A percentile compares a stretch with the other conserved stretches of the same genome.
These are phyloP conservation scores for Tolypocladium guangdongense DNA, from an alignment of 2,329 filamentous ascomycete species.

Conservation along the genomic window DNA sequence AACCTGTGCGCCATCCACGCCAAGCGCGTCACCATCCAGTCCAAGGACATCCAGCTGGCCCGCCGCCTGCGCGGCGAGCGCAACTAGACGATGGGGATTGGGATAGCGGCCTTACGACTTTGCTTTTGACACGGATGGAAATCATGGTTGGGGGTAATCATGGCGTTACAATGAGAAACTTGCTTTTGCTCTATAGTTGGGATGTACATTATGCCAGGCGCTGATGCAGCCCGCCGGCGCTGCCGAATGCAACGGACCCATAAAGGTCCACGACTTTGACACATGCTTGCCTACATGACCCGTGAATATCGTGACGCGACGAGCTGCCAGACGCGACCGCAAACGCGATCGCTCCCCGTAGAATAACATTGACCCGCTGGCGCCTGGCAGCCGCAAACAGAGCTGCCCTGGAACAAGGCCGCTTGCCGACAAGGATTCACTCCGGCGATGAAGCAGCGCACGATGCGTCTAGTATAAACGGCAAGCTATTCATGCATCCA, in stretches of 20 bases:
- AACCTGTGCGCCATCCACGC: slow-evolving; percentile 98
- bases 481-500: not conserved
- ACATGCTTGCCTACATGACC: not conserved
- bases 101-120: slow-evolving; percentile 27
- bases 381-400: not conserved
- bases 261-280: not conserved
- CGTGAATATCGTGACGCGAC: not conserved
- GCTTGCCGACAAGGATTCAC: no score
- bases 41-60: slow-evolving; percentile 94
- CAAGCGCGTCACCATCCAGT: slow-evolving; percentile 97
- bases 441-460: no score
- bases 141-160: slow-evolving; percentile 31
- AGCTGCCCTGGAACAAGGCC: no score
- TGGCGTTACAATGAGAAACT: slow-evolving; percentile 31
- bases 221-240: slow-evolving; percentile 10
- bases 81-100: slow-evolving; percentile 45
- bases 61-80: slow-evolving; percentile 90
- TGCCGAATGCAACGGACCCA: slow-evolving; percentile 12
- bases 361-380: not conserved
- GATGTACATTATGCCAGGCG: slow-evolving; percentile 30
- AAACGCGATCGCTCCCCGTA: not conserved
- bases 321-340: not conserved
- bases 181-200: slow-evolving; percentile 26
- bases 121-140: slow-evolving; percentile 26
- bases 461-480: not conserved